Conservation (phyloP, 2,329 filamentous ascomycete genomes). For the Chaetomium olivaceum region DNA sequence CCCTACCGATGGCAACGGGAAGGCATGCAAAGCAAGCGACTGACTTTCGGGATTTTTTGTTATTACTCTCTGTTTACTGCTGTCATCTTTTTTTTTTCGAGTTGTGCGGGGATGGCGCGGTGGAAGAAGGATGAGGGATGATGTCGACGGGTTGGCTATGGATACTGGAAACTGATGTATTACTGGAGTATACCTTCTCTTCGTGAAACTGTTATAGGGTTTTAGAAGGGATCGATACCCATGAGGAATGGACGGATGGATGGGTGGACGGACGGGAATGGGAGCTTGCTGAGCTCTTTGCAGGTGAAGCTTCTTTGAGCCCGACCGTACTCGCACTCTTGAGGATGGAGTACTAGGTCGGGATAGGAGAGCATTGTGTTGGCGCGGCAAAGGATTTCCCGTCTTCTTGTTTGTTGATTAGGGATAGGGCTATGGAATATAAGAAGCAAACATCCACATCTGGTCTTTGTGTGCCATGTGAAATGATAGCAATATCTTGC, state of each 20-base stretch:
- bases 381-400: background rate
- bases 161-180: constrained; percentile 21
- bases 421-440: constrained; percentile 17
- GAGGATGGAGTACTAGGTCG: background rate
- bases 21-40: constrained; percentile 24
- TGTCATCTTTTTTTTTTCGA: constrained; percentile 29
- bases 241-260: constrained; percentile 18
- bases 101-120: background rate
- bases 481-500: background rate
- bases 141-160: constrained; percentile 18
- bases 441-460: constrained; percentile 13
- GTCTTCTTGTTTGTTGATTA: constrained; percentile 18
- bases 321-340: background rate
- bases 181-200: constrained; percentile 26
- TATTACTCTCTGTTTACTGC: constrained; percentile 24
- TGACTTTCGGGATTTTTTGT: constrained; percentile 21
- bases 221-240: constrained; percentile 30
- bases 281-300: constrained; percentile 7
- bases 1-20: constrained; percentile 22
- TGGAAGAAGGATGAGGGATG: constrained; percentile 18
- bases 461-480: background rate
- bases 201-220: constrained; percentile 26
- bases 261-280: constrained; percentile 8
- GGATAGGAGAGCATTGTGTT: background rate
- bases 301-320: background rate